Evolutionary conservation across 1,139 yeast species (phyloP), one percentile per base, ranked within the genome.

Genomic region (Yamadazyma atlantica): DNA sequence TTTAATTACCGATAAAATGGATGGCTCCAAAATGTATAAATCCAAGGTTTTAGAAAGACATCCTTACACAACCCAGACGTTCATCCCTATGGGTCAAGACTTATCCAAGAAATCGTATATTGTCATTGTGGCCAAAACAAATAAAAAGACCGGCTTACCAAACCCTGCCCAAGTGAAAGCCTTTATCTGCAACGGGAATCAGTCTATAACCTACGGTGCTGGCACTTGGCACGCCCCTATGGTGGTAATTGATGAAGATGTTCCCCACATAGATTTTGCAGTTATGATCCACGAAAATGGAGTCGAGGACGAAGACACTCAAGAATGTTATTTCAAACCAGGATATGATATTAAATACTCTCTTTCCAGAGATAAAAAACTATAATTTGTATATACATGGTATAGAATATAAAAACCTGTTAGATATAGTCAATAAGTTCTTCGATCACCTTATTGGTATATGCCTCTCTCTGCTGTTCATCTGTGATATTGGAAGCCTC

Each of bases 11-110:
- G 39, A 45, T 31, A 35, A 30, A 23, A 49, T 38, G 3, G 54
- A 52, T 1, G 46, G 48, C 2, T 47, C 48, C 21, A 56, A 59
- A 27, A 45, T 47, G 0, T 88, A 87, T 55, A 55, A 62, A 1
- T 65, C 87, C 19, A 82, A 75, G 46, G 96, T 89, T 1, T 69
- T 90, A 24, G 97, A 90, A 56, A 75, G 95, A 60, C 97, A 90
- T 55, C 96, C 96, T 6, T 85, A 61, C 54, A 76, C 92, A n/a
- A 82, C 96, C 0, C 97, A 90, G 59, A 85, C 96, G 0, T 90
- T 90, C 57, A 55, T 87, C 17, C 97, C 97, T 4, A 75, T 90
- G 82, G 97, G 97, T 3, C 75, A 82, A 40, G 62, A 64, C 21
- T 58, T 67, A 24, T 48, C 59, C 2, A 66, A 70, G 30, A 54